Base-by-base conservation (phyloP, 192 early-diverging fungal genomes). In the Rhizoclosmatium globosum region DNA sequence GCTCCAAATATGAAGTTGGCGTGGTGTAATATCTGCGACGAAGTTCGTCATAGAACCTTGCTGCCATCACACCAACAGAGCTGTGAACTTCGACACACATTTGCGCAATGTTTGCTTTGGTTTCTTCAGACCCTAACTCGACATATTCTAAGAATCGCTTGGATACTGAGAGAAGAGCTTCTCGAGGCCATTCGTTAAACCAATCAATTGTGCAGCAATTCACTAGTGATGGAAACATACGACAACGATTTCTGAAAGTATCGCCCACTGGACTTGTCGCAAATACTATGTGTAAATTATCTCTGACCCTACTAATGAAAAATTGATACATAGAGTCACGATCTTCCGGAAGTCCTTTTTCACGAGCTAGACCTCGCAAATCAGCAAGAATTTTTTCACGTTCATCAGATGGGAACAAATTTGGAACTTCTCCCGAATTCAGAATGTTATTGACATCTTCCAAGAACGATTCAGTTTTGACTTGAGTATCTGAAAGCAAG, bases 191-290 rank as follows among this genome's bases (percentile, higher is more conserved):
- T 68, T 88, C 89, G 64, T 90, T 87, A 68, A 90, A 90, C 89
- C 89, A 90, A 68, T 88, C 89, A 48, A 90, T 90, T 6, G 89
- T 90, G 74, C 87, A 90, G 83, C 89, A 88, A 67, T 90, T 90
- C 23, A 90, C 89, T 2, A 90, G 76, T 2, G 85, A 86, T 23
- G 89, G 89, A 60, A 90, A 90, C 89, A 90, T 90, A 17, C 89
- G 68, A 68, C 89, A 90, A 39, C 89, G 58, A 23, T 81, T 88
- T 61, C 89, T 68, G 74, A 90, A 90, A 1, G 85, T 90, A 48
- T 90, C 89, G 1, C 89, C 89, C 0, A 90, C 89, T 0, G 89
- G 89, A 76, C 83, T 85, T 7, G 89, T 90, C 3, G 82, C 89
- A 76, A 90, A 85, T 11, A 90, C 89, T 56, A 90, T 89, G 61